Evolutionary conservation across 2,329 filamentous ascomycete genomes (phyloP).

Genomic region (Fusarium ambrosium): DNA sequence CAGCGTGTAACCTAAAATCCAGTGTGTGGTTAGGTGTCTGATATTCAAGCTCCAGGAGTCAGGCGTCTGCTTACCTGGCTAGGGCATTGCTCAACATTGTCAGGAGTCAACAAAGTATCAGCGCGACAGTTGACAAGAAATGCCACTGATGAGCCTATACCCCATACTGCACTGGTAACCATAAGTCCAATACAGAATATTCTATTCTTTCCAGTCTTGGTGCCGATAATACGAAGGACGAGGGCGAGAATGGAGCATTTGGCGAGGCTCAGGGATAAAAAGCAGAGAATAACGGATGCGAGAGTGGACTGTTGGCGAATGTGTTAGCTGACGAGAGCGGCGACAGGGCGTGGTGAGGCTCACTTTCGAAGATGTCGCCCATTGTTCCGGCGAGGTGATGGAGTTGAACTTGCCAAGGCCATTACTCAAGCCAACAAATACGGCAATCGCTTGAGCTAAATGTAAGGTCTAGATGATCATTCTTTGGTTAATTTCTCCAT

Average conservation of each 20-base stretch:
- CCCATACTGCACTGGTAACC: conserved; percentile 22
- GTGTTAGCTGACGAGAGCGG: background rate
- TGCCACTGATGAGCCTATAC: conserved; percentile 9
- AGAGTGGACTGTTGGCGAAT: conserved; percentile 13
- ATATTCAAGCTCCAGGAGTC: background rate
- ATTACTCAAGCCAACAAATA: conserved; percentile 33
- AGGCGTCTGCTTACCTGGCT: conserved; percentile 26
- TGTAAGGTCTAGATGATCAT: conserved; percentile 17
- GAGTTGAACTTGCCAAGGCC: conserved; percentile 37
- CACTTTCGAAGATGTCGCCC: conserved; percentile 27
- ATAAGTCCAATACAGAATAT: conserved; percentile 27
- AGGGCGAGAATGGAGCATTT: conserved; percentile 42
- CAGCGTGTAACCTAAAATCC: conserved; percentile 24
- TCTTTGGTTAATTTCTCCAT: conserved; percentile 1
- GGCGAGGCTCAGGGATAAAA: conserved; percentile 18
- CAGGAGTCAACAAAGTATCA: conserved; percentile 6
- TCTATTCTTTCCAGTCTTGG: conserved; percentile 33
- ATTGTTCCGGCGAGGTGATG: conserved; percentile 28
- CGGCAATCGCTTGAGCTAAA: conserved; percentile 30
- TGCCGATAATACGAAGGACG: conserved; percentile 35
- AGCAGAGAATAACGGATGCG: conserved; percentile 18
- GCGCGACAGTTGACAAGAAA: conserved; percentile 28
- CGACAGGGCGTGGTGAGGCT: background rate
- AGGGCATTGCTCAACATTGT: conserved; percentile 24
- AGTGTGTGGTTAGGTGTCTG: background rate